Evolutionary conservation across 345 rosid species (phyloP).

Genomic region (Salix purpurea): DNA sequence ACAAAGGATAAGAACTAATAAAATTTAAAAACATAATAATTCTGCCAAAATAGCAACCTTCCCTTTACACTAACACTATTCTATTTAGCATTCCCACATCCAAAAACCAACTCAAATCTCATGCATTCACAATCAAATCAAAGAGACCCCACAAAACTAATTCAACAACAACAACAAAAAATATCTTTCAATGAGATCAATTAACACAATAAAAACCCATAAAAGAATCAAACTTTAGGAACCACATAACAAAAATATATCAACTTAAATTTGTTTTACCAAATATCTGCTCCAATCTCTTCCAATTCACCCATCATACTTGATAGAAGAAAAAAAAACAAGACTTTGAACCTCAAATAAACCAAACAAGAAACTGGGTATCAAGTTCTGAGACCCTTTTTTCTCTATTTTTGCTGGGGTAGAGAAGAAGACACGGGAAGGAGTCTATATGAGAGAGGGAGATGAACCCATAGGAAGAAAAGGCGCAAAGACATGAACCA

Average conservation of each 20-base stretch:
- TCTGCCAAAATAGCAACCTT: neutral
- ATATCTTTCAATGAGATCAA: neutral
- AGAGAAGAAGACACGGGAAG: neutral
- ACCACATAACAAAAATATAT: neutral
- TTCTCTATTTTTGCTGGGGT: neutral
- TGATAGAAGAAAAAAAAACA: neutral
- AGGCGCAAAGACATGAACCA: neutral
- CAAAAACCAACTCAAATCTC: neutral
- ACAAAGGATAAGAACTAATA: neutral
- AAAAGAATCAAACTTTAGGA: neutral
- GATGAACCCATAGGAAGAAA: neutral
- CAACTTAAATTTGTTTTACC: constrained; percentile 15
- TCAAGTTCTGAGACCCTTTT: neutral
- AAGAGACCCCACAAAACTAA: neutral
- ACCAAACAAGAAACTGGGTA: neutral
- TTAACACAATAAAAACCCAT: neutral
- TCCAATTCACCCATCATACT: constrained; percentile 43
- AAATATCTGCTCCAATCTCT: constrained; percentile 47
- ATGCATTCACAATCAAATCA: neutral
- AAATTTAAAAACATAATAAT: neutral
- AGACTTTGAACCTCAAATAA: neutral
- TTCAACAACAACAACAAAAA: neutral
- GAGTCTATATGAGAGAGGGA: neutral
- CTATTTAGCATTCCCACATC: neutral
- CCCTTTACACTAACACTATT: too few relatives aligned